A percentile compares a stretch with the other conserved stretches of the same genome.
Conservation (phyloP, 352 stramenopile genomes). For the Elongisporangium anandrum region DNA sequence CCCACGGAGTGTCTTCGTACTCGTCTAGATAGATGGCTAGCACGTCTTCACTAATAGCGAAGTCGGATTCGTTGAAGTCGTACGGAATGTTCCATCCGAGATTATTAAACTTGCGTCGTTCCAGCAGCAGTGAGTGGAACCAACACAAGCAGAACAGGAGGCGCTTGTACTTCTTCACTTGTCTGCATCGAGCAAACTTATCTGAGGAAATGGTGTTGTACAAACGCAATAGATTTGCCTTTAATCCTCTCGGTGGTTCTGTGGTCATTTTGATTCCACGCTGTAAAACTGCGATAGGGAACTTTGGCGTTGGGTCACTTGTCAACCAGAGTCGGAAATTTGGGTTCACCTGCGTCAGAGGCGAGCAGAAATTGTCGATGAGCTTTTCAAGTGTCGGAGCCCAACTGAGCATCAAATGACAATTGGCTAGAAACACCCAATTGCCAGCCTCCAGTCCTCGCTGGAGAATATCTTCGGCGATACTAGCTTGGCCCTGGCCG, state of each 20-base stretch:
- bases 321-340: conserved; percentile 94
- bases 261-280: conserved; percentile 96
- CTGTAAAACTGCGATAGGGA: conserved; percentile 95
- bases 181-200: conserved; percentile 78
- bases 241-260: conserved; percentile 90
- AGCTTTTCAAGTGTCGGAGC: conserved; percentile 93
- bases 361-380: conserved; percentile 84
- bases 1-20: conserved; percentile 91
- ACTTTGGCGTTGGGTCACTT: conserved; percentile 91
- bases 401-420: conserved; percentile 95
- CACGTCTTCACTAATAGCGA: conserved; percentile 95
- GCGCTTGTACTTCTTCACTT: conserved; percentile 89
- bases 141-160: conserved; percentile 94
- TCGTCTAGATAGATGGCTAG: conserved; percentile 93
- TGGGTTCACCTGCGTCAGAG: conserved; percentile 59
- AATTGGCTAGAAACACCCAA: conserved; percentile 96
- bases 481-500: conserved; percentile 91
- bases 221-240: conserved; percentile 91
- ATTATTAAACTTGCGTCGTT: conserved; percentile 96
- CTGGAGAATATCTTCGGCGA: conserved; percentile 88
- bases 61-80: conserved; percentile 97
- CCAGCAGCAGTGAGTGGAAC: conserved; percentile 95
- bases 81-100: conserved; percentile 98
- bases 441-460: conserved; percentile 81
- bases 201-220: conserved; percentile 93